A percentile compares a stretch with the other conserved stretches of the same genome.
Evolutionary conservation across 139 green algal species (phyloP).

Genomic region (Eudorina sp.): DNA sequence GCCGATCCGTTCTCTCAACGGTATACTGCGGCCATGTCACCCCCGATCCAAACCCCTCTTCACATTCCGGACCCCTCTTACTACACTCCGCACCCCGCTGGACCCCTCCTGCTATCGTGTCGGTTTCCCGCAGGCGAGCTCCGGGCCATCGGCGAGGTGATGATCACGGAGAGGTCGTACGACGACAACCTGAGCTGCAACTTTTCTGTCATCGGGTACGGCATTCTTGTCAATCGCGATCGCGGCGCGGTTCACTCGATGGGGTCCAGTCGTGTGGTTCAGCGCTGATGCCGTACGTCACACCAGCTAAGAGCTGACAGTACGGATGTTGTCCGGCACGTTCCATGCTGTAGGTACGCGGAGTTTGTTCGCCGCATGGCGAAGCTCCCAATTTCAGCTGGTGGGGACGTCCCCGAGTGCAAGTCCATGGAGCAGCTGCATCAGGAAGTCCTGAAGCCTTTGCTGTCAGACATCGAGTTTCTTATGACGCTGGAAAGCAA

Average conservation of each 20-base stretch:
- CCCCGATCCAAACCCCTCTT: no score
- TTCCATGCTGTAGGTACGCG: slow-evolving; percentile 6
- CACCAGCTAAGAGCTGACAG: no score
- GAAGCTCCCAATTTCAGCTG: neutral
- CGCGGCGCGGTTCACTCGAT: no score
- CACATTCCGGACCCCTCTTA: no score
- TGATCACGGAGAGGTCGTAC: slow-evolving; percentile 22
- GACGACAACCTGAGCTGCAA: slow-evolving; percentile 18
- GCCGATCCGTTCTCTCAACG: no score
- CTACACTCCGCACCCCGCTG: no score
- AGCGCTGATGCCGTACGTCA: no score
- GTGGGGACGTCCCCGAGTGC: slow-evolving; percentile 11
- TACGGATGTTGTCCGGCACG: no score
- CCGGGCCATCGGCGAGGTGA: slow-evolving; percentile 46
- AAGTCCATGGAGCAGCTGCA: slow-evolving; percentile 29
- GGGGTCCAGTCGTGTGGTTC: no score
- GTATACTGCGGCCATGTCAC: no score
- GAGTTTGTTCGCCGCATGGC: slow-evolving; percentile 43
- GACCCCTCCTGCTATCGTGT: no score
- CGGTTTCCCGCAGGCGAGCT: slow-evolving; percentile 39
- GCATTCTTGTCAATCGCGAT: no score
- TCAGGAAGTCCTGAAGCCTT: slow-evolving; percentile 35
- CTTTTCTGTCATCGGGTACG: slow-evolving; percentile 36
- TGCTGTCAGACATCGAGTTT: slow-evolving; percentile 20
- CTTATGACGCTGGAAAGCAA: slow-evolving; percentile 28